A percentile compares a stretch with the other conserved stretches of the same genome.
Evolutionary conservation across 2,329 filamentous ascomycete species (phyloP).

Genomic region (Colletotrichum sp.): DNA sequence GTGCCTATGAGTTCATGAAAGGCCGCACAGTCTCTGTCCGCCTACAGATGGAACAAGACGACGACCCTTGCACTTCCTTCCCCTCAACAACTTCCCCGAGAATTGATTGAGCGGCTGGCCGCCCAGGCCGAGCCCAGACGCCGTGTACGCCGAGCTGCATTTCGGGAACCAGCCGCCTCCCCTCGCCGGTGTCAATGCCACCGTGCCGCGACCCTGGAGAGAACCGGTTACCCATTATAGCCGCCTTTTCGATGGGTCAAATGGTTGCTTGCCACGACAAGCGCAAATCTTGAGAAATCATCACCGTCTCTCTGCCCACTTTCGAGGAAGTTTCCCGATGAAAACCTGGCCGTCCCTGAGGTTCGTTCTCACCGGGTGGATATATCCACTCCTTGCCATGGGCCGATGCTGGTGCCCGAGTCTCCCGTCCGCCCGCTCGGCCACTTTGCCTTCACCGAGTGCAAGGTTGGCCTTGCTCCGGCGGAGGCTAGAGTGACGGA

Average conservation of each 20-base stretch:
- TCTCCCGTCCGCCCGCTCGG: conserved; percentile 5
- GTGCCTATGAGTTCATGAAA: neutral
- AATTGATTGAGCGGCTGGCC: neutral
- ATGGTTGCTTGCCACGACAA: neutral
- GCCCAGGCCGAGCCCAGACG: neutral
- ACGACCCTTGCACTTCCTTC: neutral
- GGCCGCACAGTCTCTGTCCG: neutral
- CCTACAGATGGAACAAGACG: neutral
- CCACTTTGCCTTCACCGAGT: conserved; percentile 10
- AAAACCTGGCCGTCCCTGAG: neutral
- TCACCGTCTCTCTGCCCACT: neutral
- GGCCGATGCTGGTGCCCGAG: conserved; percentile 9
- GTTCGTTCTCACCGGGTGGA: conserved; percentile 11
- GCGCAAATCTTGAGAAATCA: neutral
- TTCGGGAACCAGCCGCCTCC: neutral
- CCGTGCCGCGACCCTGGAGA: neutral
- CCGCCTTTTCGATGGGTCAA: neutral
- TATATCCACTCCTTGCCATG: conserved; percentile 12
- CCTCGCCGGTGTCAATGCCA: neutral
- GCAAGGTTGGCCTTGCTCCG: conserved; percentile 18
- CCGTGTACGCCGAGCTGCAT: conserved; percentile 2
- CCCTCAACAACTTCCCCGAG: neutral
- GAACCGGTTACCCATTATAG: neutral
- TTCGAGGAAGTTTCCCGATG: neutral
- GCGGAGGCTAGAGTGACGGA: conserved; percentile 2